phyloP scores from a whole-genome alignment of 305 asterid species.

The Vinca major region DNA sequence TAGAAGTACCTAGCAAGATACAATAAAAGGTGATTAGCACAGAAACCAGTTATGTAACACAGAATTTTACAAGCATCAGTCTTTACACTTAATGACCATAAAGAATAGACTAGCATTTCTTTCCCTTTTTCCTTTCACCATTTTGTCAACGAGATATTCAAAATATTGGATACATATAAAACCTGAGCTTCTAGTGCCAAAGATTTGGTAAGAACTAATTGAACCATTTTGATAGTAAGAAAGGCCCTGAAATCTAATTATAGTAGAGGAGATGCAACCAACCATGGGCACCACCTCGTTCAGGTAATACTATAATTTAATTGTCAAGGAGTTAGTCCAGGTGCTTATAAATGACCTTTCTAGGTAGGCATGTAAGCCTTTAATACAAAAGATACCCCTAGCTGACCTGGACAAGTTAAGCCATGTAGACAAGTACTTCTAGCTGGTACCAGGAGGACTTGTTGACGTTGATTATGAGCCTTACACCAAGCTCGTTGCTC shows the following conservation, averaged over 20 bases:
- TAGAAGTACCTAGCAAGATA: conserved; percentile 37
- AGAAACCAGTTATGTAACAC: neutral
- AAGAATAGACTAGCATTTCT: too few relatives aligned
- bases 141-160: neutral
- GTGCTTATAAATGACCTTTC: neutral
- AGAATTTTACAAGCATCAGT: neutral
- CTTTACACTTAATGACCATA: neutral
- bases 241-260: neutral
- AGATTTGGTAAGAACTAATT: neutral
- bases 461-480: neutral
- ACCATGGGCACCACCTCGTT: neutral
- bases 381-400: neutral
- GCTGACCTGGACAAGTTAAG: neutral
- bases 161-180: neutral
- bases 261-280: neutral
- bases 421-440: too few relatives aligned
- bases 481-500: neutral
- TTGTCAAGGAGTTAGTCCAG: neutral
- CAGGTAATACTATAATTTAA: neutral
- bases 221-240: neutral
- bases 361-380: neutral
- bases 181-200: neutral
- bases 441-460: too few relatives aligned
- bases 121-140: neutral
- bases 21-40: conserved; percentile 14